Percentiles rank a stretch among this genome's conserved stretches.
These are phyloP conservation scores for Haplosporangium sp. DNA, from an alignment of 371 early-diverging fungal species.

Conservation along the genomic window DNA sequence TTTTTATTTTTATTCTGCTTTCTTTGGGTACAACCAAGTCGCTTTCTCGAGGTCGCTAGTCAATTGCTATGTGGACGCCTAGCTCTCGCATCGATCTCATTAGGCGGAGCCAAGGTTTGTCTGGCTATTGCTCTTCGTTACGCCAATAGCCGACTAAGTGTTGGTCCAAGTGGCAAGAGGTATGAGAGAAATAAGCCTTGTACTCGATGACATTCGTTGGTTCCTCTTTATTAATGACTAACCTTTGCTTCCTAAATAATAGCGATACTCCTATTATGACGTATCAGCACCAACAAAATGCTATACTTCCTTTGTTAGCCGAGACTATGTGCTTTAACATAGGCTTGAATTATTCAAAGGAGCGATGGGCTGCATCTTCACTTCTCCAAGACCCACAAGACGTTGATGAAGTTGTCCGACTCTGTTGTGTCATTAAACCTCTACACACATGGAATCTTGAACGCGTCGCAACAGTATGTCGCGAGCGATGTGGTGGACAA, in stretches of 20 bases:
- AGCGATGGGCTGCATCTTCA: conserved; percentile 63
- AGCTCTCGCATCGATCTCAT: conserved; percentile 73
- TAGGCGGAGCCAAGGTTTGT: conserved; percentile 70
- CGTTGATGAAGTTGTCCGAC: conserved; percentile 69
- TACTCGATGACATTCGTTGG: no score
- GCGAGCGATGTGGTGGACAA: conserved; percentile 83
- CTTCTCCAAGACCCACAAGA: conserved; percentile 57
- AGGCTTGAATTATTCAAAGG: conserved; percentile 78
- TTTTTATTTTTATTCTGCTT: no score
- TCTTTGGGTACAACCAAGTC: no score
- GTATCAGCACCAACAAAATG: conserved; percentile 82
- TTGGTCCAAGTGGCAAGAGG: conserved; percentile 78
- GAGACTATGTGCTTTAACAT: conserved; percentile 73
- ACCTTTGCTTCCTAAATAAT: no score
- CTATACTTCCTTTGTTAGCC: conserved; percentile 74
- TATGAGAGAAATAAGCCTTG: no score
- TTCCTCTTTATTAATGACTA: no score
- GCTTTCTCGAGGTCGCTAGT: conserved; percentile 80
- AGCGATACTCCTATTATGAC: conserved; percentile 76
- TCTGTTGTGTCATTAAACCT: conserved; percentile 83
- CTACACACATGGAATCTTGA: conserved; percentile 78
- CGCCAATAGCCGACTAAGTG: conserved; percentile 72
- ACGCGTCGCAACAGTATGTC: conserved; percentile 68
- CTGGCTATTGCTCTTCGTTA: conserved; percentile 74
- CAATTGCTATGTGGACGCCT: conserved; percentile 78